Conservation (phyloP, 805 yeast genomes). For the Starmerella gropengiesseri region DNA sequence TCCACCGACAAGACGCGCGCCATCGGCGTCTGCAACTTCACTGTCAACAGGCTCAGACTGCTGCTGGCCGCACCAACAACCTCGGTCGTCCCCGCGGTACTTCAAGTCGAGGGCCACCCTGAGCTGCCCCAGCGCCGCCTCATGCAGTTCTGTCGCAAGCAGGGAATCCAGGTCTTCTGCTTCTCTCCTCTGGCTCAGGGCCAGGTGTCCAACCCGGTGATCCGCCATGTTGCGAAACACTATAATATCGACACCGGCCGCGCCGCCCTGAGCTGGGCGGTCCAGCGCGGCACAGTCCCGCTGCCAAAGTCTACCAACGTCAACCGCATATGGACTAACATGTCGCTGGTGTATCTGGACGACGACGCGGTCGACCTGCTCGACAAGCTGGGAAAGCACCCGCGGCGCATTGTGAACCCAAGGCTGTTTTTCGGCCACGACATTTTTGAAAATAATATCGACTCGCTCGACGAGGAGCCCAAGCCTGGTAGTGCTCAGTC, state of each 20-base stretch:
- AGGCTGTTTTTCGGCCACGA: constrained; percentile 21
- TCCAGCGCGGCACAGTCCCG: constrained; percentile 48
- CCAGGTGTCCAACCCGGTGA: constrained; percentile 41
- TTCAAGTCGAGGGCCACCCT: constrained; percentile 70
- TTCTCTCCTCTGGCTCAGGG: constrained; percentile 65
- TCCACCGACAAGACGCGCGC: constrained; percentile 45
- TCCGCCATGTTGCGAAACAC: constrained; percentile 45
- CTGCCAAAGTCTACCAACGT: constrained; percentile 62
- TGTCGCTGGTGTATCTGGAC: constrained; percentile 34
- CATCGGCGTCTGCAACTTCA: constrained; percentile 64
- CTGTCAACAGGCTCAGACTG: constrained; percentile 39
- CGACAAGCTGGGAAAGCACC: constrained; percentile 25
- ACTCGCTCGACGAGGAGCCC: constrained; percentile 10
- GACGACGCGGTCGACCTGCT: constrained; percentile 34
- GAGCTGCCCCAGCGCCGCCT: constrained; percentile 56
- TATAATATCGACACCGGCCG: constrained; percentile 44
- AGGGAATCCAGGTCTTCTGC: constrained; percentile 53
- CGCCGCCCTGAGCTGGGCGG: constrained; percentile 52
- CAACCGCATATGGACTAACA: constrained; percentile 42
- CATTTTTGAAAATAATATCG: constrained; percentile 22
- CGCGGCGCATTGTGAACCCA: constrained; percentile 22
- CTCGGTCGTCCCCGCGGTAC: constrained; percentile 50
- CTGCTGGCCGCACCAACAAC: constrained; percentile 35
- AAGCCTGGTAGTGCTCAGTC: too few relatives aligned
- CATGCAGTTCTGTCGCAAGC: constrained; percentile 38